A percentile compares a stretch with the other conserved stretches of the same genome.
Evolutionary conservation across 176 grass and related monocot genomes (phyloP).

Genomic region (Oryza officinalis): DNA sequence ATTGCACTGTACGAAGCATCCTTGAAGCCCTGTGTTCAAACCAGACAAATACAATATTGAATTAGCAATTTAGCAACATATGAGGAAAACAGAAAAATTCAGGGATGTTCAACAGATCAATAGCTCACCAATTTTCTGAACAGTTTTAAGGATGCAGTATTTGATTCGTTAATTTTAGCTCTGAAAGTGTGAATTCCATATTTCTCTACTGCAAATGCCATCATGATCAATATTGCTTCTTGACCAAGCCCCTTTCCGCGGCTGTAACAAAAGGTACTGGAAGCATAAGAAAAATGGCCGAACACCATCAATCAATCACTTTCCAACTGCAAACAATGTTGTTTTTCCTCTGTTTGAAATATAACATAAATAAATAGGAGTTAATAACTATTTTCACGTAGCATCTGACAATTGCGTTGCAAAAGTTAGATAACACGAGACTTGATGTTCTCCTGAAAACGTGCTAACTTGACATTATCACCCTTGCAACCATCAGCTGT

Average conservation of each 20-base stretch:
- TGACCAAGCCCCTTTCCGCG: slow-evolving; percentile 80
- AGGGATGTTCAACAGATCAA: neutral
- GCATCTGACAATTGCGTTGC: neutral
- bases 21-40: slow-evolving; percentile 64
- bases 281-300: neutral
- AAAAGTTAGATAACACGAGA: neutral
- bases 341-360: neutral
- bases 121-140: slow-evolving; percentile 77
- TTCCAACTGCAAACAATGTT: neutral
- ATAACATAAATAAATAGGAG: neutral
- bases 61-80: slow-evolving; percentile 12
- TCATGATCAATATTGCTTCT: slow-evolving; percentile 78
- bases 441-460: neutral
- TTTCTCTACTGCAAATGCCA: slow-evolving; percentile 75
- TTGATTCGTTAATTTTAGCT: slow-evolving; percentile 89
- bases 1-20: slow-evolving; percentile 73
- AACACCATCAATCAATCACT: neutral
- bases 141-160: slow-evolving; percentile 70
- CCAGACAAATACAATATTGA: slow-evolving; percentile 8
- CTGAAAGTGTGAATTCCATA: slow-evolving; percentile 75
- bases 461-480: neutral
- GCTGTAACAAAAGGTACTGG: slow-evolving; percentile 16
- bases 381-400: slow-evolving; percentile 1
- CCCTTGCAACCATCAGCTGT: neutral
- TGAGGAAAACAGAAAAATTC: neutral